Conservation (phyloP, 2,329 filamentous ascomycete species). For the Aspergillus candidus region DNA sequence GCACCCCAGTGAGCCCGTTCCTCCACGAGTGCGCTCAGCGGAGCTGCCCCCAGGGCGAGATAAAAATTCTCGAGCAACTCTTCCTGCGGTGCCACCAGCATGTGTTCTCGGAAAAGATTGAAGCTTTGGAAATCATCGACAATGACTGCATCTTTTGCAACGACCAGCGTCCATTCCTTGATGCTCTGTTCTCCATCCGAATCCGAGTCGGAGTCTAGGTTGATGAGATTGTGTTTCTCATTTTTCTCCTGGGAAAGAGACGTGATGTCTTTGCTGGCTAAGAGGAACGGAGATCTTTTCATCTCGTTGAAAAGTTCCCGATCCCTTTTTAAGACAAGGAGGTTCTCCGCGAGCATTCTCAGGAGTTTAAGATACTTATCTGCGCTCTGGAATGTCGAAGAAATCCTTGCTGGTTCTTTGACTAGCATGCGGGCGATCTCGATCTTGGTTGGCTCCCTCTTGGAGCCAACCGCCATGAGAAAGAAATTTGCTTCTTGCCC, state of each 20-base stretch:
- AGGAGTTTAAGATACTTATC: slow-evolving; percentile 85
- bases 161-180: slow-evolving; percentile 71
- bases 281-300: slow-evolving; percentile 67
- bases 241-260: slow-evolving; percentile 18
- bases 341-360: slow-evolving; percentile 69
- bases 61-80: slow-evolving; percentile 83
- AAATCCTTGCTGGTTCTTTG: slow-evolving; percentile 72
- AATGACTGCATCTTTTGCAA: slow-evolving; percentile 66
- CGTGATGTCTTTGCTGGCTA: slow-evolving; percentile 72
- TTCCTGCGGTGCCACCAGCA: slow-evolving; percentile 86
- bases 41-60: slow-evolving; percentile 67
- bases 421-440: slow-evolving; percentile 84
- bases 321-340: slow-evolving; percentile 65
- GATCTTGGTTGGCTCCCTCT: slow-evolving; percentile 77
- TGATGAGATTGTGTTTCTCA: slow-evolving; percentile 11
- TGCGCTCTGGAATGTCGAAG: slow-evolving; percentile 69
- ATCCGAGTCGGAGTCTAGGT: slow-evolving; percentile 34
- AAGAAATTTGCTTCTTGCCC: slow-evolving; percentile 82
- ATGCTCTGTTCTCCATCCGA: slow-evolving; percentile 60
- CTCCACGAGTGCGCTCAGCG: slow-evolving; percentile 70
- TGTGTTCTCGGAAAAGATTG: slow-evolving; percentile 74
- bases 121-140: slow-evolving; percentile 87
- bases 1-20: slow-evolving; percentile 69
- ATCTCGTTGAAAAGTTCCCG: slow-evolving; percentile 71
- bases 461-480: slow-evolving; percentile 79